A percentile compares a stretch with the other conserved stretches of the same genome.
phyloP scores from a whole-genome alignment of 352 stramenopile genomes.

The Aphanomyces astaci region DNA sequence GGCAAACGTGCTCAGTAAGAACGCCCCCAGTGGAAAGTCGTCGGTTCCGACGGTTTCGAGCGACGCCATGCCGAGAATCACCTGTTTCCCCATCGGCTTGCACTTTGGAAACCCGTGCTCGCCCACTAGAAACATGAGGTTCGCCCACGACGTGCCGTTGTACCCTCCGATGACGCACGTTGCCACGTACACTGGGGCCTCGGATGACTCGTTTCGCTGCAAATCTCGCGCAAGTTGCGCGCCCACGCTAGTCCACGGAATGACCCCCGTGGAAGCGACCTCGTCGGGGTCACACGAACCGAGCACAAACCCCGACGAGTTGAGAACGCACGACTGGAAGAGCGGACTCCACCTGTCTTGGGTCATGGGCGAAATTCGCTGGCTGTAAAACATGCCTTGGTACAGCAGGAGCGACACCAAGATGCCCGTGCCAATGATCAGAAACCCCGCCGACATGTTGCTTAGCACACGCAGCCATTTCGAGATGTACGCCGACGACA shows the following conservation, averaged over 20 bases:
- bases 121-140: not conserved
- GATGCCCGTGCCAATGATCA: conserved; percentile 6
- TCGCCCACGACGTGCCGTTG: not conserved
- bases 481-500: not conserved
- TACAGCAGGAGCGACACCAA: not conserved
- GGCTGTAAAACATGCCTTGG: conserved; percentile 15
- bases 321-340: not conserved
- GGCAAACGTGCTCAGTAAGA: not conserved
- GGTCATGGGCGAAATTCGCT: not conserved
- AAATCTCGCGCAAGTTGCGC: not conserved
- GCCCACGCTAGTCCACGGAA: not conserved
- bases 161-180: not conserved
- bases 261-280: not conserved
- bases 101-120: not conserved
- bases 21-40: not conserved
- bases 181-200: not conserved
- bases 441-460: not conserved
- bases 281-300: not conserved
- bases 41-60: not conserved
- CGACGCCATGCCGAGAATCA: not conserved
- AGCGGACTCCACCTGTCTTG: not conserved
- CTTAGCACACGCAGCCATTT: conserved; percentile 2
- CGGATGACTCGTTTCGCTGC: not conserved
- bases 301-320: not conserved
- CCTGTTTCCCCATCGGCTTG: not conserved